A percentile compares a stretch with the other conserved stretches of the same genome.
Conservation (phyloP, 2,329 filamentous ascomycete genomes). For the Penicillium brasilianum region DNA sequence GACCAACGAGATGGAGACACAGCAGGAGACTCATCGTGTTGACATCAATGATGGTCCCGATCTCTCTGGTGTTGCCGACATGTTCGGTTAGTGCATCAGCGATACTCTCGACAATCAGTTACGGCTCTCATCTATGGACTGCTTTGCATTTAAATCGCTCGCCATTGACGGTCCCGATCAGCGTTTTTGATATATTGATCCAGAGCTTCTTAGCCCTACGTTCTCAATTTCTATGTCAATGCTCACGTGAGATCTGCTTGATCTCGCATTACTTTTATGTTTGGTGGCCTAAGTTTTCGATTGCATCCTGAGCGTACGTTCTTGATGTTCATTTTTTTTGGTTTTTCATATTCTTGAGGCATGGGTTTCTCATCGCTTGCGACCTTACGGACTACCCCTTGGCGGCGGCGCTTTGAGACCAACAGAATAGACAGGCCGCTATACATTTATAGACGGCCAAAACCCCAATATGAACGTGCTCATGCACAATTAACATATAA, state of each 20-base stretch:
- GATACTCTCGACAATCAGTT: not conserved
- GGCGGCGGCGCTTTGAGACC: conserved; percentile 24
- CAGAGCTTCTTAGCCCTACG: not conserved
- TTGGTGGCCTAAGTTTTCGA: not conserved
- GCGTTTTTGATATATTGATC: not conserved
- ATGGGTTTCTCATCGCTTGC: conserved; percentile 14
- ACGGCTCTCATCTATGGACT: not conserved
- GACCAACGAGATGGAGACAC: conserved; percentile 51
- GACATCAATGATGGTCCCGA: conserved; percentile 55
- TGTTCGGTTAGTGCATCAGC: conserved; percentile 56
- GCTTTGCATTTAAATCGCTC: not conserved
- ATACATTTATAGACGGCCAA: conserved; percentile 16
- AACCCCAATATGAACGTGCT: conserved; percentile 13
- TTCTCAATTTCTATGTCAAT: not conserved
- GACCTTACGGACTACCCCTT: conserved; percentile 26
- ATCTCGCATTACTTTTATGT: conserved; percentile 4
- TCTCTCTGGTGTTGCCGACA: conserved; percentile 58
- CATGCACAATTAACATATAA: conserved; percentile 8
- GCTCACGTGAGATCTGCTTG: not conserved
- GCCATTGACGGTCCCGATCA: not conserved
- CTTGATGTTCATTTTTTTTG: conserved; percentile 6
- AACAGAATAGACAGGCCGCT: conserved; percentile 24
- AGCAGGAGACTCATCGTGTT: conserved; percentile 47
- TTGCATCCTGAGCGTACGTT: conserved; percentile 20
- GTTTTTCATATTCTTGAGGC: conserved; percentile 4